Evolutionary conservation across 2,329 filamentous ascomycete genomes (phyloP), one percentile per base, ranked within the genome.

Genomic region (Fusarium tricinctum): DNA sequence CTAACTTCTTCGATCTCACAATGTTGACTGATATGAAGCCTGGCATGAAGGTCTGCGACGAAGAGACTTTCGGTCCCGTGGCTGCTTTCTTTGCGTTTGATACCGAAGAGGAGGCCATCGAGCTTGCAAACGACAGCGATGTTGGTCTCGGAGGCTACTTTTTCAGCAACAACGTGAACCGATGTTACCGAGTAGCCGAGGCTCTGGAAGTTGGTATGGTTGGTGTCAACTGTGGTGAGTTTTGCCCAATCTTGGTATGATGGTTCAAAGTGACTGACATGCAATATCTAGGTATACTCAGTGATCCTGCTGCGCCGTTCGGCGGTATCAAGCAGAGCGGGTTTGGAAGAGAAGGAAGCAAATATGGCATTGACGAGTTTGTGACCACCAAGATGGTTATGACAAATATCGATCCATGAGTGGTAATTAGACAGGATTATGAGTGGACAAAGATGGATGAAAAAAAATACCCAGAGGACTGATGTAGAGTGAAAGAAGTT

Each of bases 281-380:
- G 66, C 30, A 19, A 28, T 26, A 30, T 14, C 12, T 26, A 75
- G 73, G 73, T 26, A 66, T 88, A 15, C 83, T 87, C 61, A 86
- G 84, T 20, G 85, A 87, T 58, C 80, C 82, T 32, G 84, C 83
- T 1, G 77, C 83, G 48, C 85, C 85, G 4, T 94, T 94, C 74
- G 92, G 92, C 19, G 92, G 92, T 66, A 88, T 94, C 43, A 94
- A 94, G 80, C 84, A 92, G 79, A 91, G 88, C 71, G 92, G 92
- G 23, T 93, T 92, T 72, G 91, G 91, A 14, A 83, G 90, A 58
- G 92, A 94, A 78, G 91, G 91, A 40, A 90, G 89, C 71, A 86
- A 87, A 75, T 91, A 92, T 63, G 91, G 91, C 14, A 88, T 92
- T 65, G 87, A 90, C 30, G 91, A 93, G 79, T 93, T 92, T 75